phyloP scores from a whole-genome alignment of 768 basidiomycete species.

The Serendipita vermifera region DNA sequence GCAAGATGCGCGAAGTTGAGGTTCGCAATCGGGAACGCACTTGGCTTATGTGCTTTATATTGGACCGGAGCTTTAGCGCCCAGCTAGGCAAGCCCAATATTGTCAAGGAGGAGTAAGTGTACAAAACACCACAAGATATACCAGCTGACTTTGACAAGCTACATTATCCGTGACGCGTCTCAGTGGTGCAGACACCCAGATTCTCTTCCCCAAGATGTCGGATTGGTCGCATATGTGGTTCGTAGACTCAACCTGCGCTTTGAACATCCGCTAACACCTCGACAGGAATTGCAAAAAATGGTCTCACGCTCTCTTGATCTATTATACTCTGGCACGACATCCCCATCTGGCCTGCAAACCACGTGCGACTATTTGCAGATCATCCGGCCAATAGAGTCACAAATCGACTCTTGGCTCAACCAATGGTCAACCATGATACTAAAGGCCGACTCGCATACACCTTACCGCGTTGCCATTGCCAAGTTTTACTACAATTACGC shows the following conservation, averaged over 20 bases:
- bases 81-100: slow-evolving; percentile 96
- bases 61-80: slow-evolving; percentile 83
- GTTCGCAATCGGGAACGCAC: slow-evolving; percentile 90
- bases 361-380: slow-evolving; percentile 77
- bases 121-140: not conserved
- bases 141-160: slow-evolving; percentile 32
- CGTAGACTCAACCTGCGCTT: slow-evolving; percentile 18
- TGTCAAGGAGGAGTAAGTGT: slow-evolving; percentile 80
- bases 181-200: slow-evolving; percentile 60
- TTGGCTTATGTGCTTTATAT: slow-evolving; percentile 76
- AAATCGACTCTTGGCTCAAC: slow-evolving; percentile 48
- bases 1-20: slow-evolving; percentile 63
- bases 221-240: slow-evolving; percentile 67
- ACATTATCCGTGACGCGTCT: slow-evolving; percentile 70
- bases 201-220: slow-evolving; percentile 51
- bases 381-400: slow-evolving; percentile 73
- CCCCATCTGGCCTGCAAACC: slow-evolving; percentile 68
- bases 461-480: slow-evolving; percentile 36
- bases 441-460: slow-evolving; percentile 21
- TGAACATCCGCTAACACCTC: slow-evolving; percentile 11
- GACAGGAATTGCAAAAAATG: slow-evolving; percentile 75
- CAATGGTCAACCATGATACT: slow-evolving; percentile 26
- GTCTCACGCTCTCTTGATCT: slow-evolving; percentile 81
- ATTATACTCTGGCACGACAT: slow-evolving; percentile 68
- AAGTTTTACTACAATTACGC: slow-evolving; percentile 78